phyloP scores from a whole-genome alignment of 1,139 yeast species.

The Candida sanyaensis region DNA sequence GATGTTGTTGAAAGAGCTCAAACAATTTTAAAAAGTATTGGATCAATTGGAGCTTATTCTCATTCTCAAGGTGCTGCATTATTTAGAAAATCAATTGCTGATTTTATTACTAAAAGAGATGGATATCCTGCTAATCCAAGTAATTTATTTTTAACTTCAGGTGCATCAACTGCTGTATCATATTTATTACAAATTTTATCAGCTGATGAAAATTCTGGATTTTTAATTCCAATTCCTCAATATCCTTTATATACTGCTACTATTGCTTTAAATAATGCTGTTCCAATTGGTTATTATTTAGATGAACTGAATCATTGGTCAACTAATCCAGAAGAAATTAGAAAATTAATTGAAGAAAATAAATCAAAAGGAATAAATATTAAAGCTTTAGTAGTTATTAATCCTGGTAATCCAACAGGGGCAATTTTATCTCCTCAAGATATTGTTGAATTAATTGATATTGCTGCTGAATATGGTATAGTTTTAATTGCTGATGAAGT shows the following conservation, averaged over 20 bases:
- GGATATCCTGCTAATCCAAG: constrained; percentile 58
- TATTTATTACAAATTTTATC: constrained; percentile 73
- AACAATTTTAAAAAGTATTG: constrained; percentile 57
- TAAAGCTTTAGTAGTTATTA: constrained; percentile 85
- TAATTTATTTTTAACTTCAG: constrained; percentile 81
- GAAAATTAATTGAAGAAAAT: constrained; percentile 54
- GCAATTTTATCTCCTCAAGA: constrained; percentile 66
- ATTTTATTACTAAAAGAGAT: constrained; percentile 68
- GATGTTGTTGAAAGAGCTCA: constrained; percentile 79
- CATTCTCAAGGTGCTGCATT: constrained; percentile 82
- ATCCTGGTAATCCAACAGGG: constrained; percentile 99
- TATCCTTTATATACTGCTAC: constrained; percentile 96
- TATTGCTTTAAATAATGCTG: constrained; percentile 76
- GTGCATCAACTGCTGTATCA: constrained; percentile 91
- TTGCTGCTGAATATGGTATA: constrained; percentile 83
- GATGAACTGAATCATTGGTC: constrained; percentile 85
- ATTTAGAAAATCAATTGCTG: constrained; percentile 76
- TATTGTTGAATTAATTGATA: constrained; percentile 67
- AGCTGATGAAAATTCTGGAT: constrained; percentile 69
- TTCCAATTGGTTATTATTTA: constrained; percentile 84
- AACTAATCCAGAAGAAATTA: constrained; percentile 69
- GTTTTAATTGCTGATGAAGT: constrained; percentile 98
- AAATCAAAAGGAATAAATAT: constrained; percentile 58
- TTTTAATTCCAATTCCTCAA: constrained; percentile 95
- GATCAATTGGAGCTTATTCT: constrained; percentile 93